Conservation (phyloP, 2,329 filamentous ascomycete species). For the Xylaria hypoxylon region DNA sequence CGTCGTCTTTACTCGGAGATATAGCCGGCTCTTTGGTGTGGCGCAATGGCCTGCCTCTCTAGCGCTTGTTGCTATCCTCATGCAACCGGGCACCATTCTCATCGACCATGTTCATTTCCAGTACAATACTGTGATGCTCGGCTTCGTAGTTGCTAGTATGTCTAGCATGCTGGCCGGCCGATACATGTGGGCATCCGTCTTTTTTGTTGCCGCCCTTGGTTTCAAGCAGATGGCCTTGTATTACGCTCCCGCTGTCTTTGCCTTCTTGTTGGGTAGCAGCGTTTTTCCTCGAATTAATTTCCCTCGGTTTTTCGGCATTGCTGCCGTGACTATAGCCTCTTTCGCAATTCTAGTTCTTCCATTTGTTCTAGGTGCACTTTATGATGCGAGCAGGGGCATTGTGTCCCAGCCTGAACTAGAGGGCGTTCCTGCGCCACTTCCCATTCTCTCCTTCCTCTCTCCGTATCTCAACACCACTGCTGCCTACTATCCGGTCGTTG, state of each 20-base stretch:
- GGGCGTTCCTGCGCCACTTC: constrained; percentile 70
- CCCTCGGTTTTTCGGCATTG: constrained; percentile 78
- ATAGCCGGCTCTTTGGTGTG: constrained; percentile 79
- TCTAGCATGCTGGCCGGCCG: constrained; percentile 89
- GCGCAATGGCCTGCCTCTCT: constrained; percentile 85
- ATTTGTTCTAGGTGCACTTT: constrained; percentile 76
- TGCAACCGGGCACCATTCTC: constrained; percentile 91
- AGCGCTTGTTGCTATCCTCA: constrained; percentile 87
- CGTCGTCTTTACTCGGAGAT: constrained; percentile 86
- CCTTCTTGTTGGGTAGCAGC: constrained; percentile 88
- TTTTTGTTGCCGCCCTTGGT: constrained; percentile 92
- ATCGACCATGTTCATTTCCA: constrained; percentile 90
- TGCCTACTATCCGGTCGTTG: constrained; percentile 77
- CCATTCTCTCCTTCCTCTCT: constrained; percentile 69
- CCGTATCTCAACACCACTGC: constrained; percentile 71
- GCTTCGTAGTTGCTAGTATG: constrained; percentile 85
- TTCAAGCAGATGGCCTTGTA: constrained; percentile 99
- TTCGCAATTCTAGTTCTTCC: constrained; percentile 83
- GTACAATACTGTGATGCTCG: constrained; percentile 99
- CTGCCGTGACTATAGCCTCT: constrained; percentile 75
- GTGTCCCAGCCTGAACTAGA: constrained; percentile 67
- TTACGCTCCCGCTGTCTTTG: constrained; percentile 93
- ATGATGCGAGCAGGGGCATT: constrained; percentile 74
- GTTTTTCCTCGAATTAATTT: constrained; percentile 78
- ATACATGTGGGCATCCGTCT: constrained; percentile 88